A percentile compares a stretch with the other conserved stretches of the same genome.
Conservation (phyloP, 2,329 filamentous ascomycete genomes). For the Mariannaea sp. region DNA sequence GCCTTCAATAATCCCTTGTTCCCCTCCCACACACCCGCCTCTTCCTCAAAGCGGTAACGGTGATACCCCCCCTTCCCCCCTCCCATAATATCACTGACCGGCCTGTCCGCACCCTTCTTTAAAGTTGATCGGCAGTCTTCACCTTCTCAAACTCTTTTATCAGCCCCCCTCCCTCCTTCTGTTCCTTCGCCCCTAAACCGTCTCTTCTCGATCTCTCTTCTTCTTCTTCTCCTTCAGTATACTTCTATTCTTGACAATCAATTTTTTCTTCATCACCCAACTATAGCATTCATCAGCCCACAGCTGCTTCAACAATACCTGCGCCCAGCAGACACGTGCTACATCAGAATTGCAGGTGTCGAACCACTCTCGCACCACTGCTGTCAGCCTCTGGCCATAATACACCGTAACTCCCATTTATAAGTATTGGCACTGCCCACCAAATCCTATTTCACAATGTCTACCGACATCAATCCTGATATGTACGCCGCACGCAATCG, state of each 20-base stretch:
- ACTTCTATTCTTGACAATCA: background rate
- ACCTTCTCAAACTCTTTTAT: constrained; percentile 29
- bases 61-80: no score
- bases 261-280: background rate
- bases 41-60: constrained; percentile 37
- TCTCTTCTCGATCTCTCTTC: constrained; percentile 14
- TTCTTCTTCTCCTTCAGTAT: background rate
- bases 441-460: constrained; percentile 35
- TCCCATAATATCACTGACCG: constrained; percentile 31
- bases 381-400: constrained; percentile 31
- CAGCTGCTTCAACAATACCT: constrained; percentile 24
- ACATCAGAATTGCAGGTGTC: constrained; percentile 32
- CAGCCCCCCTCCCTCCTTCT: constrained; percentile 27
- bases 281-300: constrained; percentile 28
- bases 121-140: constrained; percentile 36
- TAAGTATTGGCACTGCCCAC: constrained; percentile 32
- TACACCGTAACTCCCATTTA: constrained; percentile 33
- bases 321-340: constrained; percentile 35
- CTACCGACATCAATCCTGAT: constrained; percentile 42
- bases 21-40: constrained; percentile 14
- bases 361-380: constrained; percentile 38
- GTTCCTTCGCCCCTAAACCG: constrained; percentile 12
- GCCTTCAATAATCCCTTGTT: constrained; percentile 25
- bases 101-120: constrained; percentile 33
- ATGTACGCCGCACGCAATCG: constrained; percentile 52